These are phyloP conservation scores for Lotus japonicus DNA, from an alignment of 306 rosid species.

Conservation along the genomic window DNA sequence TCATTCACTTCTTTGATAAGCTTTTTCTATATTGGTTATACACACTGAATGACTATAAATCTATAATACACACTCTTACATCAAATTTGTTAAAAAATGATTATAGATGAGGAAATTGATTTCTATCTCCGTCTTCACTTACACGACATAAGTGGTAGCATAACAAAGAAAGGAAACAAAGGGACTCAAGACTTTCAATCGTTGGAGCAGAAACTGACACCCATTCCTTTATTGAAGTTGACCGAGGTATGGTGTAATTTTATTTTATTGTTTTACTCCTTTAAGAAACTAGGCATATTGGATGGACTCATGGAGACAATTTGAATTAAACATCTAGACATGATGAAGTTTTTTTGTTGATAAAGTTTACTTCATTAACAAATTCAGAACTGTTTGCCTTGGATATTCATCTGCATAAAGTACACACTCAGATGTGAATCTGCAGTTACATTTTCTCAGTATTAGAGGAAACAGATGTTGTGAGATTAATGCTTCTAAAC, in stretches of 20 bases:
- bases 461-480: no score
- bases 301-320: neutral
- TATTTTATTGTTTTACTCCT: neutral
- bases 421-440: no score
- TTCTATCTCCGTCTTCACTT: constrained; percentile 1
- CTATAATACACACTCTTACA: no score
- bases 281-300: neutral
- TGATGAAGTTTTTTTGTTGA: neutral
- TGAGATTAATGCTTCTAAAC: no score
- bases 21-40: neutral
- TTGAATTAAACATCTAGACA: neutral
- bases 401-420: no score
- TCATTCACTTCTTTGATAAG: neutral
- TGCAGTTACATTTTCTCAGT: no score
- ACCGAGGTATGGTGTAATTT: neutral
- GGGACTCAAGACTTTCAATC: neutral
- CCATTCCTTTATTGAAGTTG: neutral
- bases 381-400: no score
- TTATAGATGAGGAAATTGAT: constrained; percentile 17
- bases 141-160: neutral
- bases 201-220: neutral
- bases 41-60: no score
- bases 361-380: no score
- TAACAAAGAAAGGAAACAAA: neutral
- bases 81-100: neutral